Conservation (phyloP, 2,329 filamentous ascomycete genomes). For the Trichoderma polysporum region DNA sequence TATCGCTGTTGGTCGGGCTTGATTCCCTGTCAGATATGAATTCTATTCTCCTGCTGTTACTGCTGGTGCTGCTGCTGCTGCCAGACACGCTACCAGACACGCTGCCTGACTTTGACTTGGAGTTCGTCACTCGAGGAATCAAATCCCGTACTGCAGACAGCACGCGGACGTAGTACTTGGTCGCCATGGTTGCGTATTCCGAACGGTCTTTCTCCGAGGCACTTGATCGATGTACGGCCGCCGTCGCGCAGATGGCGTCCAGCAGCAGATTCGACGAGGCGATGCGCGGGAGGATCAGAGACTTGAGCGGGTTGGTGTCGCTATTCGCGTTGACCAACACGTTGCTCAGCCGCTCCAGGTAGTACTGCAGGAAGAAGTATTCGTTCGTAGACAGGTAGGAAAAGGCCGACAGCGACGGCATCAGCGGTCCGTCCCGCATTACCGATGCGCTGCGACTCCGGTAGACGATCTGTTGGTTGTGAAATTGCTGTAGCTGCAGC, state of each 20-base stretch:
- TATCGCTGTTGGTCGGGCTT: not conserved
- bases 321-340: constrained; percentile 18
- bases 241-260: constrained; percentile 14
- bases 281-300: constrained; percentile 9
- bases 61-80: not conserved
- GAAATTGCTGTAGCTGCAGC: not conserved
- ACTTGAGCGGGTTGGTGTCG: constrained; percentile 4
- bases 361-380: constrained; percentile 16
- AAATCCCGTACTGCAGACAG: constrained; percentile 10
- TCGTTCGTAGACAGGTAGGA: constrained; percentile 18
- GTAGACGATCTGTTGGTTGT: not conserved
- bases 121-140: constrained; percentile 4
- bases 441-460: not conserved
- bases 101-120: not conserved
- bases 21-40: not conserved
- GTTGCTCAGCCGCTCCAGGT: constrained; percentile 11
- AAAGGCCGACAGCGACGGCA: constrained; percentile 12
- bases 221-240: not conserved
- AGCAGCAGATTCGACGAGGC: constrained; percentile 14
- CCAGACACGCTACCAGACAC: not conserved
- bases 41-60: not conserved
- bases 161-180: constrained; percentile 14
- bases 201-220: not conserved
- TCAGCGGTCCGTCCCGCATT: not conserved
- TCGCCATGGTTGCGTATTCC: constrained; percentile 3